phyloP scores from a whole-genome alignment of 495 filamentous ascomycete genomes.

The Podospora didyma region DNA sequence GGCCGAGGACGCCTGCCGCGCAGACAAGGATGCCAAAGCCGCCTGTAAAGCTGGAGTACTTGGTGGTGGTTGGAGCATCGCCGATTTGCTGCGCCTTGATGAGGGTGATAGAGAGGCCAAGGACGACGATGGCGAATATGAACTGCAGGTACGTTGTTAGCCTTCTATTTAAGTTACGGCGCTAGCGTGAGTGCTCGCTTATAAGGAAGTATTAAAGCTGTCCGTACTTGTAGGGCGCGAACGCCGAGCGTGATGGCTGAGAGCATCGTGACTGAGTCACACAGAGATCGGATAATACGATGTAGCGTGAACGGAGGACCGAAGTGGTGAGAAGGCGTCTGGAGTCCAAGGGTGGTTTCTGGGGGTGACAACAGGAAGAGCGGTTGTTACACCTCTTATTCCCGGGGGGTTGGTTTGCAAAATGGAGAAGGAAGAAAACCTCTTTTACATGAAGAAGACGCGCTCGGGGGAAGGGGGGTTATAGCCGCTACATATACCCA shows the following conservation, averaged over 20 bases:
- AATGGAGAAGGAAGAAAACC: too few relatives aligned
- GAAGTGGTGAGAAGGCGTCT: too few relatives aligned
- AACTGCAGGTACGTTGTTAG: slow-evolving; percentile 23
- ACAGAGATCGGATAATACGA: too few relatives aligned
- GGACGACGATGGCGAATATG: slow-evolving; percentile 41
- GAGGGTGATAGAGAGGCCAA: slow-evolving; percentile 44
- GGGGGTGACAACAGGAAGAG: neutral
- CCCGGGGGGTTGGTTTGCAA: too few relatives aligned
- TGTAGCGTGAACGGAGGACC: too few relatives aligned
- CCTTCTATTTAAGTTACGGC: neutral
- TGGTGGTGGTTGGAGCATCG: slow-evolving; percentile 35
- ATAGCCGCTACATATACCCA: too few relatives aligned
- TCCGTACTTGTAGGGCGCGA: slow-evolving; percentile 10
- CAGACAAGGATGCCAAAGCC: slow-evolving; percentile 44
- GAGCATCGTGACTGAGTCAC: slow-evolving; percentile 2
- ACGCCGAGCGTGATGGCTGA: slow-evolving; percentile 9
- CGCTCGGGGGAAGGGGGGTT: too few relatives aligned
- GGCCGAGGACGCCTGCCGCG: slow-evolving; percentile 31
- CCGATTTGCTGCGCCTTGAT: slow-evolving; percentile 39
- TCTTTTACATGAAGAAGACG: too few relatives aligned
- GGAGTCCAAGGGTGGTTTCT: too few relatives aligned
- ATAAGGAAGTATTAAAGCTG: neutral
- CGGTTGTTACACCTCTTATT: too few relatives aligned
- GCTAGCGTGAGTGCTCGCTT: neutral
- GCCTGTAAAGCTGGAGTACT: slow-evolving; percentile 46